These are phyloP conservation scores for Phytopythium delawarense DNA, from an alignment of 352 stramenopile species.

Conservation along the genomic window DNA sequence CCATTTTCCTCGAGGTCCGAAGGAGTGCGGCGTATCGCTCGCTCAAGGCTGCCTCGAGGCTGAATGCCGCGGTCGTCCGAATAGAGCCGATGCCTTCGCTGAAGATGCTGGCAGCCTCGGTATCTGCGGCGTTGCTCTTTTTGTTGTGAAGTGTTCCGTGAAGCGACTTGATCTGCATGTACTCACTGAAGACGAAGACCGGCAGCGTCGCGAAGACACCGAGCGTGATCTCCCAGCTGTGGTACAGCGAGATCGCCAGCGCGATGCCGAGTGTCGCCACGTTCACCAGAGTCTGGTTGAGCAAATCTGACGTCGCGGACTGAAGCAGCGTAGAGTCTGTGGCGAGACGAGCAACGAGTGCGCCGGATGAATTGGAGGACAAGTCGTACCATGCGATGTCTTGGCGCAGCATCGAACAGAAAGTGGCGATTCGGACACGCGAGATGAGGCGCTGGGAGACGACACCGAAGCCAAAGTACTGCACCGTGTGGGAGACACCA, in stretches of 20 bases:
- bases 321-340: constrained; percentile 76
- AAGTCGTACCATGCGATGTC: constrained; percentile 77
- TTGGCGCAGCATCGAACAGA: constrained; percentile 52
- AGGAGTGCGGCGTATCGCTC: constrained; percentile 22
- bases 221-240: constrained; percentile 26
- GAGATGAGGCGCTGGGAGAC: constrained; percentile 41
- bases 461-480: constrained; percentile 14
- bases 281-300: constrained; percentile 55
- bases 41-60: constrained; percentile 30
- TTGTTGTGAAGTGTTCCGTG: constrained; percentile 30
- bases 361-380: constrained; percentile 56
- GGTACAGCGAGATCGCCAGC: constrained; percentile 32
- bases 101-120: constrained; percentile 28
- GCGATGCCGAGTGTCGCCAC: constrained; percentile 47
- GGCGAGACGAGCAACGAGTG: constrained; percentile 55
- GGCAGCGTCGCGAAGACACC: constrained; percentile 12
- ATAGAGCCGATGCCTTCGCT: constrained; percentile 45
- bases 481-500: constrained; percentile 15
- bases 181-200: constrained; percentile 28
- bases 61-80: constrained; percentile 50
- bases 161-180: constrained; percentile 37
- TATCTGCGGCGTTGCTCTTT: constrained; percentile 38
- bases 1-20: constrained; percentile 20
- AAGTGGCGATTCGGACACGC: constrained; percentile 39
- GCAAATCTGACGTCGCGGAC: constrained; percentile 60